These are phyloP conservation scores for Rhododendron henanense DNA, from an alignment of 148 eudicot genomes.

Conservation along the genomic window DNA sequence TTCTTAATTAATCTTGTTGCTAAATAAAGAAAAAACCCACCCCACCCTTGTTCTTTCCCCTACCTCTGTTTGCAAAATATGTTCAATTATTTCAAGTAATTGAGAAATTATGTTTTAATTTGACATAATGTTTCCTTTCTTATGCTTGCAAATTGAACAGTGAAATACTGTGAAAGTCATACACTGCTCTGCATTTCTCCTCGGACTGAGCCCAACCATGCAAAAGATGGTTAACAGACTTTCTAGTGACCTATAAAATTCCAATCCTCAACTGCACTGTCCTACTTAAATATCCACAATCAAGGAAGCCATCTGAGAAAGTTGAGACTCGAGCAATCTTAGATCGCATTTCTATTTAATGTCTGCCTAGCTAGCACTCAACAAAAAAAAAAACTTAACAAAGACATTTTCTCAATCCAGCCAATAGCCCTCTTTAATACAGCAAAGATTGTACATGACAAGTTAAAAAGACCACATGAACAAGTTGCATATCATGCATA, in stretches of 20 bases:
- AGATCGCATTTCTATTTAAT: background rate
- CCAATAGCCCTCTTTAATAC: too few relatives aligned
- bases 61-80: background rate
- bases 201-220: background rate
- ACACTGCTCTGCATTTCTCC: background rate
- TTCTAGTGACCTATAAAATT: background rate
- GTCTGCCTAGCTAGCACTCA: too few relatives aligned
- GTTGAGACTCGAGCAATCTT: background rate
- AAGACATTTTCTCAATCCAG: too few relatives aligned
- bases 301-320: background rate
- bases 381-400: too few relatives aligned
- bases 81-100: background rate
- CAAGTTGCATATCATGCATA: too few relatives aligned
- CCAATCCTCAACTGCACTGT: background rate
- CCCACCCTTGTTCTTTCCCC: background rate
- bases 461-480: too few relatives aligned
- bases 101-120: too few relatives aligned
- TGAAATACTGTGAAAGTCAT: background rate
- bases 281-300: background rate
- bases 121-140: background rate
- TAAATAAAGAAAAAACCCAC: too few relatives aligned
- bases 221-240: background rate
- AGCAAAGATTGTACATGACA: too few relatives aligned
- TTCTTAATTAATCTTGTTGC: background rate
- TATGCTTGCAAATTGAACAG: background rate